phyloP scores from a whole-genome alignment of 2,329 filamentous ascomycete species.

The Tolypocladium guangdongense region DNA sequence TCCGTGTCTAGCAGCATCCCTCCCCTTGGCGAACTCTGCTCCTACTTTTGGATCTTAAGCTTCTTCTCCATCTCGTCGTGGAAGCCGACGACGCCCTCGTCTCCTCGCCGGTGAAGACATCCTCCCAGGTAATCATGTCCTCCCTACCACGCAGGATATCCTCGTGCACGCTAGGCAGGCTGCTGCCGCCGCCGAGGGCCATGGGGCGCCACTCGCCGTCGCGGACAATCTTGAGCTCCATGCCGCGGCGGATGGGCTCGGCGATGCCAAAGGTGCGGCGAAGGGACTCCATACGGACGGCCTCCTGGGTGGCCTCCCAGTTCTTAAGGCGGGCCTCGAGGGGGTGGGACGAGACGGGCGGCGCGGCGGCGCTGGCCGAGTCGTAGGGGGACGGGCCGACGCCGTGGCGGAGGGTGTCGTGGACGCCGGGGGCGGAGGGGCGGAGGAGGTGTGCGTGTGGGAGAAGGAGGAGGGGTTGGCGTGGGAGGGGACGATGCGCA shows the following conservation, averaged over 20 bases:
- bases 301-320: slow-evolving; percentile 85
- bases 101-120: slow-evolving; percentile 77
- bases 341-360: slow-evolving; percentile 61
- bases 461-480: slow-evolving; percentile 54
- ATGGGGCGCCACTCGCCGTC: slow-evolving; percentile 71
- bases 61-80: slow-evolving; percentile 92
- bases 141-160: slow-evolving; percentile 80
- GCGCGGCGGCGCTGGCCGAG: slow-evolving; percentile 22
- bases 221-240: slow-evolving; percentile 86
- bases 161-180: slow-evolving; percentile 62
- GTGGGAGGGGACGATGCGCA: slow-evolving; percentile 75
- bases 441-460: slow-evolving; percentile 54
- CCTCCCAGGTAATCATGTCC: slow-evolving; percentile 76
- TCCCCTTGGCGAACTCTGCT: not conserved
- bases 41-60: slow-evolving; percentile 53
- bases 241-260: slow-evolving; percentile 82
- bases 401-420: slow-evolving; percentile 84
- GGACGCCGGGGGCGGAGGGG: slow-evolving; percentile 88
- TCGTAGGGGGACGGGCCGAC: slow-evolving; percentile 53
- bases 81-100: slow-evolving; percentile 57
- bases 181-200: slow-evolving; percentile 50
- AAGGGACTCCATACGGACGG: slow-evolving; percentile 78
- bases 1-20: not conserved
- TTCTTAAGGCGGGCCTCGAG: slow-evolving; percentile 80
- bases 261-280: slow-evolving; percentile 83